These are phyloP conservation scores for Curvularia sp. DNA, from an alignment of 2,329 filamentous ascomycete species.

Conservation along the genomic window DNA sequence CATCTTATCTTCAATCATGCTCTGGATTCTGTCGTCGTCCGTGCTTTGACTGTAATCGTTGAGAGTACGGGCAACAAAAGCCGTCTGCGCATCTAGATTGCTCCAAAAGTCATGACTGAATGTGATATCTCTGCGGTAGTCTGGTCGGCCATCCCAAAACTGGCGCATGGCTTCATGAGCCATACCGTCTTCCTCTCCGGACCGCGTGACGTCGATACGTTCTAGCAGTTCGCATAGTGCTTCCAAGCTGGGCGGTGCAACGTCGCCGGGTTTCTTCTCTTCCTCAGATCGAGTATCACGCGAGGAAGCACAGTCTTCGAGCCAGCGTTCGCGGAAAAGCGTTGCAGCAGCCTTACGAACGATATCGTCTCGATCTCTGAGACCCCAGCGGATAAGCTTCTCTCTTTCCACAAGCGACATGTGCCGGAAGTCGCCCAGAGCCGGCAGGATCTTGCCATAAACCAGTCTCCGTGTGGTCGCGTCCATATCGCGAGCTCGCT, in stretches of 20 bases:
- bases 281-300: conserved; percentile 65
- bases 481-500: conserved; percentile 89
- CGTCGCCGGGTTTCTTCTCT: conserved; percentile 56
- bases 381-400: conserved; percentile 91
- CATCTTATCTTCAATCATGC: conserved; percentile 86
- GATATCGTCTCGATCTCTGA: conserved; percentile 91
- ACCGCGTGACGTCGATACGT: conserved; percentile 90
- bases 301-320: conserved; percentile 86
- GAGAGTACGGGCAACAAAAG: conserved; percentile 90
- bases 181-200: conserved; percentile 86
- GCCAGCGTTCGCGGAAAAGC: conserved; percentile 95
- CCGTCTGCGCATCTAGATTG: conserved; percentile 80
- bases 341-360: conserved; percentile 90
- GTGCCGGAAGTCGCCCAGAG: conserved; percentile 91
- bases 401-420: conserved; percentile 92
- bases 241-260: conserved; percentile 66
- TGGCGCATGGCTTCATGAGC: conserved; percentile 92
- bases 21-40: conserved; percentile 75
- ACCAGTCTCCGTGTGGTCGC: conserved; percentile 81
- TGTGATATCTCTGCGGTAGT: conserved; percentile 74
- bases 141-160: conserved; percentile 92
- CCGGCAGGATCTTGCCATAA: conserved; percentile 85
- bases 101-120: conserved; percentile 83
- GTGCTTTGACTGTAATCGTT: conserved; percentile 88
- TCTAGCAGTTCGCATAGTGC: conserved; percentile 89